These are phyloP conservation scores for Mentha longifolia DNA, from an alignment of 257 asterid species.

Conservation along the genomic window DNA sequence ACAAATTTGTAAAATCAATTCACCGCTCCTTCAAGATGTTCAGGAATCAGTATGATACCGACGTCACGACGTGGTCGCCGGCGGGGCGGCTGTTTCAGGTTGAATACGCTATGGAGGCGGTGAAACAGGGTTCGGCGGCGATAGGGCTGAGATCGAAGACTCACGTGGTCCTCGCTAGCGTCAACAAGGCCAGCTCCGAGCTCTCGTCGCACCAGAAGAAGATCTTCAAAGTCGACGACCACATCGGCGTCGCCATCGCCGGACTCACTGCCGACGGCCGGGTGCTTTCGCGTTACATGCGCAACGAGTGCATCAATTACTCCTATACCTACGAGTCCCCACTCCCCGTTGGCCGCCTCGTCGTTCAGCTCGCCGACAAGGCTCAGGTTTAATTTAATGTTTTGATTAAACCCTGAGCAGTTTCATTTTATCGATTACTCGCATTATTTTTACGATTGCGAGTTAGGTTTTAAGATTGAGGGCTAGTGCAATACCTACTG, in stretches of 20 bases:
- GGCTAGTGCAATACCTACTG: no score
- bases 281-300: slow-evolving; percentile 92
- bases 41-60: slow-evolving; percentile 96
- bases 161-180: slow-evolving; percentile 84
- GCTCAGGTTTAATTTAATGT: slow-evolving; percentile 72
- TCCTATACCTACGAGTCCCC: slow-evolving; percentile 84
- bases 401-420: slow-evolving; percentile 37
- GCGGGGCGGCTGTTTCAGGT: slow-evolving; percentile 95
- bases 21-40: slow-evolving; percentile 55
- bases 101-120: slow-evolving; percentile 99
- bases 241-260: slow-evolving; percentile 98
- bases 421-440: not conserved
- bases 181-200: slow-evolving; percentile 91
- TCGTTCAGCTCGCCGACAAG: slow-evolving; percentile 98
- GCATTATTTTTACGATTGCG: not conserved
- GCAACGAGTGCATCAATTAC: slow-evolving; percentile 89
- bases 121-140: slow-evolving; percentile 98
- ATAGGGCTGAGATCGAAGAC: slow-evolving; percentile 95
- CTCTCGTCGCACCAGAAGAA: slow-evolving; percentile 98
- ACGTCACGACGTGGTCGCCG: slow-evolving; percentile 99
- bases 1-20: not conserved
- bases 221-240: slow-evolving; percentile 99
- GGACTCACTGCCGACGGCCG: slow-evolving; percentile 99
- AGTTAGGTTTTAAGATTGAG: no score
- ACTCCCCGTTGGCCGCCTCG: slow-evolving; percentile 91